A percentile compares a stretch with the other conserved stretches of the same genome.
These are phyloP conservation scores for Saxophila tyrrhenica DNA, from an alignment of 495 filamentous ascomycete species.

Conservation along the genomic window DNA sequence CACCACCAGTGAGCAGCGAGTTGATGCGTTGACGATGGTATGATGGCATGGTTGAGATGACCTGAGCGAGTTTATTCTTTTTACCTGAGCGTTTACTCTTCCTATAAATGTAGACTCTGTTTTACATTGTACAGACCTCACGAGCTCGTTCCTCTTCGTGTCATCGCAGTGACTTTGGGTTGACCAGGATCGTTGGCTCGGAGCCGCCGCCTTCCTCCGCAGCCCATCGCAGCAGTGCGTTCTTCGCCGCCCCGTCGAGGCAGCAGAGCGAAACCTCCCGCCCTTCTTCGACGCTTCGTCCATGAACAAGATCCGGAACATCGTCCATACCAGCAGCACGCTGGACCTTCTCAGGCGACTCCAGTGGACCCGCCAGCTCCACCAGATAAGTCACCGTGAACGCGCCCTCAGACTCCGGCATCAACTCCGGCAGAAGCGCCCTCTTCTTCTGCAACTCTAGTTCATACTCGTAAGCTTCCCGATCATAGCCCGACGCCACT, in stretches of 20 bases:
- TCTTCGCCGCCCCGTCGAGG: conserved; percentile 4
- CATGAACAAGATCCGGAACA: conserved; percentile 10
- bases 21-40: background rate
- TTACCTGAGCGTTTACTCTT: too few species aligned
- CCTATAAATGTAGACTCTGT: too few species aligned
- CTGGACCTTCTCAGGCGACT: conserved; percentile 12
- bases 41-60: background rate
- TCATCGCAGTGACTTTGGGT: conserved; percentile 8
- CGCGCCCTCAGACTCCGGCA: conserved; percentile 2
- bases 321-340: conserved; percentile 11
- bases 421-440: conserved; percentile 8
- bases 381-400: conserved; percentile 10
- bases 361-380: conserved; percentile 16
- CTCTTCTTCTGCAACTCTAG: conserved; percentile 19
- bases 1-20: background rate
- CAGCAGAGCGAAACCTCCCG: conserved; percentile 8
- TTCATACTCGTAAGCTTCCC: conserved; percentile 23
- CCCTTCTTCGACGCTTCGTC: conserved; percentile 9
- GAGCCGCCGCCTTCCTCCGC: conserved; percentile 5
- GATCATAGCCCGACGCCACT: conserved; percentile 20
- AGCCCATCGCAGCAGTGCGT: conserved; percentile 8
- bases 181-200: conserved; percentile 10
- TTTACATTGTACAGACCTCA: too few species aligned
- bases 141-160: too few species aligned
- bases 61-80: too few species aligned